Evolutionary conservation across 306 rosid species (phyloP).

Genomic region (Biancaea sappan): DNA sequence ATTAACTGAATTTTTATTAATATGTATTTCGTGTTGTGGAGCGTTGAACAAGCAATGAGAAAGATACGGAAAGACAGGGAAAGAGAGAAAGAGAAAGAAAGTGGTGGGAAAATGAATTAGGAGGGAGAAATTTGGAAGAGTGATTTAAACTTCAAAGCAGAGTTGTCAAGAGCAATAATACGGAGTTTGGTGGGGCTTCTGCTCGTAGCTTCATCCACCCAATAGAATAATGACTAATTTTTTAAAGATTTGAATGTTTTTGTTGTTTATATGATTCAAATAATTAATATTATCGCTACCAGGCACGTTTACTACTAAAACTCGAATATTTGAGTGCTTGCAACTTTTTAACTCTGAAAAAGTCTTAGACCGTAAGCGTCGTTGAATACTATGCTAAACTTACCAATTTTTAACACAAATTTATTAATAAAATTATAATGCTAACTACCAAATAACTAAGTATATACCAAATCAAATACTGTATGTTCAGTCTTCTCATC

Average conservation of each 20-base stretch:
- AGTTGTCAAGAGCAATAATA: conserved; percentile 11
- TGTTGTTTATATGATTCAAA: too few relatives aligned
- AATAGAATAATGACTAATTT: too few relatives aligned
- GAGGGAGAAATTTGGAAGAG: neutral
- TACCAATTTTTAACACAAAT: too few relatives aligned
- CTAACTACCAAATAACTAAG: neutral
- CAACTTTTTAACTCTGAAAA: too few relatives aligned
- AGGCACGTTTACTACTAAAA: too few relatives aligned
- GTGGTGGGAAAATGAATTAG: neutral
- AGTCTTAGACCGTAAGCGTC: too few relatives aligned
- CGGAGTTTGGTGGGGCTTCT: conserved; percentile 16
- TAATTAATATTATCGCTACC: too few relatives aligned
- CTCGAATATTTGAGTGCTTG: too few relatives aligned
- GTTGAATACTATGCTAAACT: too few relatives aligned
- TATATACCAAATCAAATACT: neutral
- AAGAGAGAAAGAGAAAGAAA: neutral
- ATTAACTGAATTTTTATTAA: conserved; percentile 33
- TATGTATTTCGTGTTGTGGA: conserved; percentile 25
- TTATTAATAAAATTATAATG: neutral
- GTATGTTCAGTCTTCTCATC: too few relatives aligned
- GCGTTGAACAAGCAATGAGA: conserved; percentile 40
- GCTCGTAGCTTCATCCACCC: neutral
- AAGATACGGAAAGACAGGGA: too few relatives aligned
- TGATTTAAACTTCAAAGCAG: neutral
- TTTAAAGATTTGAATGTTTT: too few relatives aligned